Conservation (phyloP, 2,329 filamentous ascomycete genomes). For the Pseudocercospora eumusae region DNA sequence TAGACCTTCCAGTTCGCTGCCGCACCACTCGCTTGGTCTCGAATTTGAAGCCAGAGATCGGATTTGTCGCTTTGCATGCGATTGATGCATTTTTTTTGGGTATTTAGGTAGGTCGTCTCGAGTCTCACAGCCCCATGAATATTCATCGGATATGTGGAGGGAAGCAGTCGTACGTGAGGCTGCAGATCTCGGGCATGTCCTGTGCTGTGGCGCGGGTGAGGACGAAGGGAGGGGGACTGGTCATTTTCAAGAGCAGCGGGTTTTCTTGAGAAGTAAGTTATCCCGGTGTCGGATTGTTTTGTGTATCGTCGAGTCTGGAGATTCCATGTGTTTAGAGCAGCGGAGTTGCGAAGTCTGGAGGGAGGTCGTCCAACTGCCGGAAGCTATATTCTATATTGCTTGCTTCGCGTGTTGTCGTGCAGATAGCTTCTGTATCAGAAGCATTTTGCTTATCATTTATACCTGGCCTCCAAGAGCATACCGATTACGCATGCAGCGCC, state of each 20-base stretch:
- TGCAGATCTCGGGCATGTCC: constrained; percentile 16
- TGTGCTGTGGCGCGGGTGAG: constrained; percentile 16
- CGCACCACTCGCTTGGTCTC: constrained; percentile 32
- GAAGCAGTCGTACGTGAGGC: constrained; percentile 12
- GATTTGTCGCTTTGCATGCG: constrained; percentile 27
- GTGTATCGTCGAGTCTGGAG: too few species aligned
- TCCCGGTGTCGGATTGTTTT: too few species aligned
- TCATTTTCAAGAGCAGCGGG: neutral
- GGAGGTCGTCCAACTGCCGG: neutral
- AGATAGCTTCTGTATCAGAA: neutral
- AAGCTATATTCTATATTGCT: too few species aligned
- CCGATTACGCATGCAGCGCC: constrained; percentile 50
- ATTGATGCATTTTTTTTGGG: constrained; percentile 19
- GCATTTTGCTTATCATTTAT: neutral
- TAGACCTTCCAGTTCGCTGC: constrained; percentile 39
- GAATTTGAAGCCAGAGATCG: constrained; percentile 38
- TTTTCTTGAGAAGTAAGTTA: too few species aligned
- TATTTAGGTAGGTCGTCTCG: constrained; percentile 15
- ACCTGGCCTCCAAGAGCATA: constrained; percentile 41
- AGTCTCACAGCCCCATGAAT: constrained; percentile 34
- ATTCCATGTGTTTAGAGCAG: neutral
- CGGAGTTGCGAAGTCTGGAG: neutral
- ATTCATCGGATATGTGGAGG: constrained; percentile 10
- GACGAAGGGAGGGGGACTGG: constrained; percentile 8
- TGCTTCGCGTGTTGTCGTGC: neutral